Base-by-base conservation (phyloP, 75 land plant genomes). In the Pinus albicaulis region DNA sequence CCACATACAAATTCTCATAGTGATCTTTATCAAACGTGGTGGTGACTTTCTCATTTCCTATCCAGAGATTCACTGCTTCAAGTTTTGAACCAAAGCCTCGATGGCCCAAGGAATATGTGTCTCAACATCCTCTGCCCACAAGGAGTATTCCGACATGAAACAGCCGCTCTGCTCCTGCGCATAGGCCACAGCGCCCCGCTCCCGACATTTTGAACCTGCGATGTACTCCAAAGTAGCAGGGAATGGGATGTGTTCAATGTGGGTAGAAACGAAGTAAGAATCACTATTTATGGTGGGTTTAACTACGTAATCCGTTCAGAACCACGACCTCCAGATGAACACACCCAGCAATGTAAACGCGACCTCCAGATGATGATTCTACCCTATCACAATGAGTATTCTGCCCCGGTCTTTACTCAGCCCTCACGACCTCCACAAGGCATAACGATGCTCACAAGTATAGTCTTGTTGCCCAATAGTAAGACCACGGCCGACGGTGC, bases 1-100 rank as follows among this genome's bases (percentile, higher is more conserved):
- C 98, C 10, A 88, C 93, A 65, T 95, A 95, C 16, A 95, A 76
- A 73, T 95, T 95, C 83, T 95, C 98, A 71, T 95, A 95, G 65
- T 95, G 98, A 66, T 95, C 98, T 78, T 95, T 95, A 61, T 95
- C 96, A 71, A 95, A 95, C 16, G 90, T 91, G 0, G 98, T 95
- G 74, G 86, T 85, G 0, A 92, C 82, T 1, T 74, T 53, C 17
- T 83, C 77, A 34, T 81, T 89, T 17, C 98, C 98, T 56, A 95
- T 89, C 98, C 98, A 95, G 24, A 95, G 76, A 76, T 95, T 95
- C 31, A 91, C 98, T 2, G 98, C 98, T 58, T 95, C 98, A 7
- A 96, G 98, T 34, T 60, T 56, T 60, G 83, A 82, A 3, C 96
- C 5, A 95, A 53, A 1, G 98, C 93, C 66, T 89, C 87, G 2